Conservation (phyloP, 2,329 filamentous ascomycete species). For the Diaporthe citri region DNA sequence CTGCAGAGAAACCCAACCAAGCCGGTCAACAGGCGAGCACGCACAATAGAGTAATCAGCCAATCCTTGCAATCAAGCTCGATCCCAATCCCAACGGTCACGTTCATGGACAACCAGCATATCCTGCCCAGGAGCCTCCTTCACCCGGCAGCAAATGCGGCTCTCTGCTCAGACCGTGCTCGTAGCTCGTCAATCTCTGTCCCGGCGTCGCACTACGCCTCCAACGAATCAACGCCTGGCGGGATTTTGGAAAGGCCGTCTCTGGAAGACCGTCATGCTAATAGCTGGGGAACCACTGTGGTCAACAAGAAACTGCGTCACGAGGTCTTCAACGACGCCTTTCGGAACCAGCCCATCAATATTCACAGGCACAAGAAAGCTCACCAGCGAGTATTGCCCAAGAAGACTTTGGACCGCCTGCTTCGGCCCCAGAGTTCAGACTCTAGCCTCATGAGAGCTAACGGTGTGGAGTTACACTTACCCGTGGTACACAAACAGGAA, state of each 20-base stretch:
- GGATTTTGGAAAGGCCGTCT: conserved; percentile 51
- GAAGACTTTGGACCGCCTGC: conserved; percentile 58
- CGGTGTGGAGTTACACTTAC: conserved; percentile 24
- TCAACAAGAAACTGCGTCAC: conserved; percentile 89
- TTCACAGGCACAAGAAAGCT: conserved; percentile 80
- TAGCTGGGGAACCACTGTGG: conserved; percentile 91
- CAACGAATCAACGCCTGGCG: conserved; percentile 32
- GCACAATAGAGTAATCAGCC: conserved; percentile 69
- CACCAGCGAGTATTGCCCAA: conserved; percentile 75
- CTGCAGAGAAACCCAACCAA: conserved; percentile 40
- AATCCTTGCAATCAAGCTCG: conserved; percentile 77
- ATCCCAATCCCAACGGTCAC: conserved; percentile 88
- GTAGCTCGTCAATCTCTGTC: conserved; percentile 53
- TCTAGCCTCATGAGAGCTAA: conserved; percentile 50
- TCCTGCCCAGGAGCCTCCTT: conserved; percentile 87
- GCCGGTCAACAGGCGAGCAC: conserved; percentile 43
- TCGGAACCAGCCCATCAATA: conserved; percentile 83
- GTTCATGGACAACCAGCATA: conserved; percentile 93
- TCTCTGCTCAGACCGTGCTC: conserved; percentile 49
- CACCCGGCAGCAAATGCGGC: conserved; percentile 62
- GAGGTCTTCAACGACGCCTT: conserved; percentile 96
- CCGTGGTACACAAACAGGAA: conserved; percentile 21
- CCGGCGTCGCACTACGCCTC: conserved; percentile 42
- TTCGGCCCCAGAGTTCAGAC: conserved; percentile 61
- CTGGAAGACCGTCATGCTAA: conserved; percentile 70